Conservation (phyloP, 192 early-diverging fungal species). For the Linnemannia schmuckeri region DNA sequence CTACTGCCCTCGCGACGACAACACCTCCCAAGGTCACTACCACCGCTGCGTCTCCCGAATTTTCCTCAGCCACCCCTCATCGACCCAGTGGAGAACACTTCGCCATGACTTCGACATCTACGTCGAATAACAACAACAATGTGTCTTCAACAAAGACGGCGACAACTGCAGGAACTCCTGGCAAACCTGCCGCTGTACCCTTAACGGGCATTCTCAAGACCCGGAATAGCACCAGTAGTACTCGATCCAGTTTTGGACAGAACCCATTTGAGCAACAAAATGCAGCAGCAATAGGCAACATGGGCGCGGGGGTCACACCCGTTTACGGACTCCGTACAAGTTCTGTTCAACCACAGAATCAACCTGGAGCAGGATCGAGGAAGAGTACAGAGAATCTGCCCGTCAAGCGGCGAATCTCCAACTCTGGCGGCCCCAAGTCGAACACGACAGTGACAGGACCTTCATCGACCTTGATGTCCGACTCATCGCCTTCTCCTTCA, state of each 20-base stretch:
- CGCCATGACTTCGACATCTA: neutral
- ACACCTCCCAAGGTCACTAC: neutral
- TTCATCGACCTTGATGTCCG: neutral
- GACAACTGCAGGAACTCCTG: neutral
- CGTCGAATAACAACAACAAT: neutral
- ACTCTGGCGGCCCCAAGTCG: neutral
- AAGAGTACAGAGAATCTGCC: conserved; percentile 5
- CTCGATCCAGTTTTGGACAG: conserved; percentile 29
- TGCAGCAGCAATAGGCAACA: neutral
- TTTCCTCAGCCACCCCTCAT: neutral
- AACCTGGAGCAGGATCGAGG: neutral
- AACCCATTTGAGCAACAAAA: conserved; percentile 29
- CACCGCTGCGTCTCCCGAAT: neutral
- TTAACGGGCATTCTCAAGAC: conserved; percentile 45
- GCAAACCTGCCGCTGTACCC: neutral
- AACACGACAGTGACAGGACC: neutral
- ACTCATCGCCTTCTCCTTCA: neutral
- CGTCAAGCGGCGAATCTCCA: conserved; percentile 24
- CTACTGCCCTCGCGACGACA: neutral
- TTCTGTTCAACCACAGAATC: conserved; percentile 21
- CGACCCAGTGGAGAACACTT: neutral
- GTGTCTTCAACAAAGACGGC: neutral
- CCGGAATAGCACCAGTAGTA: conserved; percentile 24
- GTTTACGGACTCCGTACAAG: conserved; percentile 37
- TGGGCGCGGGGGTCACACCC: neutral